Base-by-base conservation (phyloP, 345 rosid genomes). In the Gynandropsis gynandra region DNA sequence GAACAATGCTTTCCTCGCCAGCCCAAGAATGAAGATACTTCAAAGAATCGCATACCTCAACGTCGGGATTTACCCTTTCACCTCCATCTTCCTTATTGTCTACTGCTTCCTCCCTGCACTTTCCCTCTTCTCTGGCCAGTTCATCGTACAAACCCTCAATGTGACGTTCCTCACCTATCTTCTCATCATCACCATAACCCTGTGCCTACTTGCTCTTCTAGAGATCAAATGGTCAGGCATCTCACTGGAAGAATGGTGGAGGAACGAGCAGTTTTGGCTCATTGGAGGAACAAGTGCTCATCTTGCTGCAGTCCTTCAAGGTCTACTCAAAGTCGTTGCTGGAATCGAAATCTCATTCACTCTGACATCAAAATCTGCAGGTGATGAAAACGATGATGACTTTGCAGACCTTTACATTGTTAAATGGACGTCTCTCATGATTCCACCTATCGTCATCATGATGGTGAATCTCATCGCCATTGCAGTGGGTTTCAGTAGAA, bases 181-280 rank as follows among this genome's bases (percentile, higher is more conserved):
- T 48, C 85, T 90, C 27, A 53, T 55, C 64, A 90, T 90, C 58
- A 75, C 95, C 7, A 40, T 90, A 48, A 87, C 92, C 4, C 79
- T 90, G 29, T 79, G 85, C 62, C 35, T 80, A 50, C 87, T 90
- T 12, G 98, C 98, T 0, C 13, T 90, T 13, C 96, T 90, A 0
- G 98, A 90, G 80, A 80, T 90, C 54, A 87, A 82, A 71, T 90
- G 98, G 98, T 90, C 98, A 0, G 98, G 98, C 4, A 90, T 90
- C 34, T 81, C 71, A 37, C 71, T 90, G 0, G 98, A 90, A 43
- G 98, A 90, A 44, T 87, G 96, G 96, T 87, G 98, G 98, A 80
- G 98, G 63, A 90, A 87, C 50, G 98, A 90, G 53, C 98, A 90
- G 72, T 90, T 90, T 66, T 90, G 98, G 98, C 66, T 90, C 64